A percentile compares a stretch with the other conserved stretches of the same genome.
phyloP scores from a whole-genome alignment of 1,139 yeast genomes.

The Chernovozyma aurita region DNA sequence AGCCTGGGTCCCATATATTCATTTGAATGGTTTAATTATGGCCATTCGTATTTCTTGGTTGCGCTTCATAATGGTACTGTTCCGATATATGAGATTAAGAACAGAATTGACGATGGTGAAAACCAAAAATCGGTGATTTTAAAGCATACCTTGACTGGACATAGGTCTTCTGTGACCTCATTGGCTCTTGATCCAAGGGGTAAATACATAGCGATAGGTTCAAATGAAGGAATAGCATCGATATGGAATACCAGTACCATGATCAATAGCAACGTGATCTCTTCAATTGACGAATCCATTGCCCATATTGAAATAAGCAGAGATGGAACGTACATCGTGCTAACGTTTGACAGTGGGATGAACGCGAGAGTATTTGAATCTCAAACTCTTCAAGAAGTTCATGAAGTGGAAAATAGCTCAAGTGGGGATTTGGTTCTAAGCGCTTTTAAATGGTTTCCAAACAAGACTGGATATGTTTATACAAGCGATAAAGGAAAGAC shows the following conservation, averaged over 20 bases:
- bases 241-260: constrained; percentile 52
- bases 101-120: constrained; percentile 8
- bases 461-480: constrained; percentile 29
- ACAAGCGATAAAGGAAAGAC: constrained; percentile 33
- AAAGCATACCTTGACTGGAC: constrained; percentile 37
- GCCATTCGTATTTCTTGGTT: constrained; percentile 25
- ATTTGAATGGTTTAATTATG: constrained; percentile 31
- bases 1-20: constrained; percentile 29
- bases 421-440: constrained; percentile 34
- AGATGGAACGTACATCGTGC: constrained; percentile 44
- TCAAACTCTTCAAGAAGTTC: constrained; percentile 24
- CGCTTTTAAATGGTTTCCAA: constrained; percentile 39
- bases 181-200: constrained; percentile 59
- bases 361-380: constrained; percentile 37
- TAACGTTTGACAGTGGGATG: constrained; percentile 40
- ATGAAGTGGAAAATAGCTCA: constrained; percentile 33
- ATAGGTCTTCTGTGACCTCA: constrained; percentile 50
- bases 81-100: constrained; percentile 20
- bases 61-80: constrained; percentile 41
- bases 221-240: constrained; percentile 69
- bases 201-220: constrained; percentile 50
- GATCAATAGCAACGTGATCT: constrained; percentile 39
- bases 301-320: constrained; percentile 38
- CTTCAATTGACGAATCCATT: constrained; percentile 48
- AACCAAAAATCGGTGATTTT: constrained; percentile 9